Base-by-base conservation (phyloP, 1,139 yeast genomes). In the Kurtzmaniella quercitrusa region DNA sequence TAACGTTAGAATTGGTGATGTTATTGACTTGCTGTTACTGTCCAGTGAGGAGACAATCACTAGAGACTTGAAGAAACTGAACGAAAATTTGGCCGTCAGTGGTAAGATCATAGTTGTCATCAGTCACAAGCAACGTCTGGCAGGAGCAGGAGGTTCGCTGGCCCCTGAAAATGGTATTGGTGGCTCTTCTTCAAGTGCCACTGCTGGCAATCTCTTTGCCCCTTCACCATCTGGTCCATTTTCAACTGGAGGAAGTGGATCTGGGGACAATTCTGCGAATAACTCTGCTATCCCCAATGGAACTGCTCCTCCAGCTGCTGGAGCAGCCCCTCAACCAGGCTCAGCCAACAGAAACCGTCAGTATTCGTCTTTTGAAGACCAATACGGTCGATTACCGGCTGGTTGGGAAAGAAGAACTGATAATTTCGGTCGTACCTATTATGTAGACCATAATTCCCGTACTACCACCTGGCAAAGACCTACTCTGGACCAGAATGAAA, bases 401-500 rank as follows among this genome's bases (percentile, higher is more conserved):
- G 99, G 99, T 2, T 93, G 98, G 98, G 99, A 93, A 66, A 82
- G 98, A 56, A 81, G 98, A 65, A 91, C 98, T 1, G 99, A 93
- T 64, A 90, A 90, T 62, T 87, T 90, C 57, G 98, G 98, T 27
- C 81, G 99, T 59, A 93, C 98, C 1, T 93, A 94, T 65, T 93
- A 93, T 62, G 98, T 93, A 37, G 99, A 93, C 66, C 99, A 93
- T 68, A 91, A 91, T 63, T 88, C 96, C 27, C 82, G 98, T 66
- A 87, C 97, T 7, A 93, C 99, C 3, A 93, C 98, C 10, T 93
- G 99, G 99, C 91, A 88, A 56, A 81, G 99, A 57, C 99, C 99
- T 23, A 79, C 91, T 3, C 64, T 80, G 53, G 88, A 82, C 42
- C 86, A 83, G 57, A 67, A 81, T 16, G 90, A 83, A 55, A 65